Conservation (phyloP, 257 asterid genomes). For the Paraleonurus japonicus region DNA sequence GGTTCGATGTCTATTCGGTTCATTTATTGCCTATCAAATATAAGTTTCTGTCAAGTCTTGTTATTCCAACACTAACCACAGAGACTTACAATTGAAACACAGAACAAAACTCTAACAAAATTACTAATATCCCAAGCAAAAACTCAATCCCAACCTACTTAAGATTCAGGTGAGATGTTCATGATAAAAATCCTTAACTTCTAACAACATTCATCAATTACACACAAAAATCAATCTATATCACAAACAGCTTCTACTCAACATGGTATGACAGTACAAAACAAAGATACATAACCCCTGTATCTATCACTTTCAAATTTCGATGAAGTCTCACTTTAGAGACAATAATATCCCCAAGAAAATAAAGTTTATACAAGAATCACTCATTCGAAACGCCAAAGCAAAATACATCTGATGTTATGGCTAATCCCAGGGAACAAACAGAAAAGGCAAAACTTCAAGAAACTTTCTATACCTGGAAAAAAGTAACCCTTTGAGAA, state of each 20-base stretch:
- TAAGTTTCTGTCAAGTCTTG: background rate
- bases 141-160: conserved; percentile 12
- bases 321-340: background rate
- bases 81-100: background rate
- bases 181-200: background rate
- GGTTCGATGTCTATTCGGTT: conserved; percentile 43
- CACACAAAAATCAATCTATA: background rate
- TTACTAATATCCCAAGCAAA: conserved; percentile 6
- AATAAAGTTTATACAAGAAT: background rate
- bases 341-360: background rate
- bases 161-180: background rate
- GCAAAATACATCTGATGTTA: conserved; percentile 9
- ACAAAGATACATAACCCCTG: background rate
- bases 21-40: conserved; percentile 52
- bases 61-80: background rate
- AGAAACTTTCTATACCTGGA: conserved; percentile 14
- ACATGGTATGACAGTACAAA: background rate
- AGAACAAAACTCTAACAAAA: background rate
- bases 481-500: conserved; percentile 1
- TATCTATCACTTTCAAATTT: background rate
- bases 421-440: background rate
- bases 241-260: conserved; percentile 12
- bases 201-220: conserved; percentile 8
- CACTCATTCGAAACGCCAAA: background rate
- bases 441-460: background rate